A percentile compares a stretch with the other conserved stretches of the same genome.
Evolutionary conservation across 139 green algal genomes (phyloP).

Genomic region (Chlamydomonas incerta): DNA sequence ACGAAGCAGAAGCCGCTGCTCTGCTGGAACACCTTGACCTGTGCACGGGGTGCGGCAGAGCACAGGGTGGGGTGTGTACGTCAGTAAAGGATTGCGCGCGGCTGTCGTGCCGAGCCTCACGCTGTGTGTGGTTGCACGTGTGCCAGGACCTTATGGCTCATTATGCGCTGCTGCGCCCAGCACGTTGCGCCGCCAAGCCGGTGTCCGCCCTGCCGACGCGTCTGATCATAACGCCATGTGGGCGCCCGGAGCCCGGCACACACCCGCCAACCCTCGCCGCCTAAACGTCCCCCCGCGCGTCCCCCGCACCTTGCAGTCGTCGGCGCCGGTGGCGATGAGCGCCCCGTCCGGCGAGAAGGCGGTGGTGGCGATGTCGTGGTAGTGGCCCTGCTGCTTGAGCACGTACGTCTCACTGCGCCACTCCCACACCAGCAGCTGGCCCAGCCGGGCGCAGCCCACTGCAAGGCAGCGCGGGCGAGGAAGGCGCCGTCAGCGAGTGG

Average conservation of each 20-base stretch:
- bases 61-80: background rate
- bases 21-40: constrained; percentile 92
- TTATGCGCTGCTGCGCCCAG: too few species aligned
- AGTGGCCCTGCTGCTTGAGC: constrained; percentile 89
- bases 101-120: too few species aligned
- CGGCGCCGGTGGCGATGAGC: constrained; percentile 86
- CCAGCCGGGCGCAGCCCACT: constrained; percentile 88
- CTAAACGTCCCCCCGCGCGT: background rate
- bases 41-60: background rate
- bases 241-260: too few species aligned
- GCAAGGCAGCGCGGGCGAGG: too few species aligned
- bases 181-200: too few species aligned
- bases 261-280: too few species aligned
- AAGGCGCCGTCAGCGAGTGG: too few species aligned
- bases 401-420: constrained; percentile 97
- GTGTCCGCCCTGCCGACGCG: too few species aligned
- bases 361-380: constrained; percentile 79
- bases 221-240: too few species aligned
- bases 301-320: constrained; percentile 82
- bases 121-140: too few species aligned
- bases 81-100: background rate
- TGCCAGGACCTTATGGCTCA: too few species aligned
- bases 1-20: constrained; percentile 95
- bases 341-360: constrained; percentile 90
- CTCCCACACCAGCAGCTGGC: constrained; percentile 99